These are phyloP conservation scores for Prunus mume DNA, from an alignment of 306 rosid genomes.

Conservation along the genomic window DNA sequence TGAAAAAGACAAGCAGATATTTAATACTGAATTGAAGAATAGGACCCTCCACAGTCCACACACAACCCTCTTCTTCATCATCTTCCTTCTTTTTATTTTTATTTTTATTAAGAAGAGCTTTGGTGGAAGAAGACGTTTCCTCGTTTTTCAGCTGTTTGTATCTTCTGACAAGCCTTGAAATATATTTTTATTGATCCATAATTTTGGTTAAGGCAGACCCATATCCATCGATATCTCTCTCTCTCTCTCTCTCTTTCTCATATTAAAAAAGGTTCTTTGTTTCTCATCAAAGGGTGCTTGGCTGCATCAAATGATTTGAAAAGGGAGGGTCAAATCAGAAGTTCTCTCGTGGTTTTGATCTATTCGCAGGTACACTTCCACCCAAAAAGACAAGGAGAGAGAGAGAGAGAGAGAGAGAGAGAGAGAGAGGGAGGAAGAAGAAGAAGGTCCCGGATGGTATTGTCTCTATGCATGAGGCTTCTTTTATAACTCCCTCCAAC, in stretches of 20 bases:
- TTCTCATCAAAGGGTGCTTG: slow-evolving; percentile 50
- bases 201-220: slow-evolving; percentile 28
- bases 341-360: slow-evolving; percentile 48
- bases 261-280: slow-evolving; percentile 27
- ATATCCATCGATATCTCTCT: slow-evolving; percentile 10
- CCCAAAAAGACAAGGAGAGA: slow-evolving; percentile 18
- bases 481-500: neutral
- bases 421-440: neutral
- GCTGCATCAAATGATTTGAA: slow-evolving; percentile 56
- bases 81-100: slow-evolving; percentile 20
- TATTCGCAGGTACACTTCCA: slow-evolving; percentile 60
- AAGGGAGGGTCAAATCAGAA: slow-evolving; percentile 73
- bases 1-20: slow-evolving; percentile 96
- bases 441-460: neutral
- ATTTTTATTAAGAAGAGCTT: slow-evolving; percentile 20
- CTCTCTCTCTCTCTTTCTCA: slow-evolving; percentile 18
- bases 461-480: neutral
- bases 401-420: neutral
- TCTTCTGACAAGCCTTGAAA: slow-evolving; percentile 51
- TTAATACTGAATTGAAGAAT: slow-evolving; percentile 59
- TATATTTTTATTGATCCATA: slow-evolving; percentile 27
- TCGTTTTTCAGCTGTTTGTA: slow-evolving; percentile 68
- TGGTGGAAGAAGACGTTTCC: slow-evolving; percentile 85
- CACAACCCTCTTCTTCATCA: slow-evolving; percentile 24
- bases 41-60: slow-evolving; percentile 49